Conservation (phyloP, 2,329 filamentous ascomycete species). For the Fusarium scirpi region DNA sequence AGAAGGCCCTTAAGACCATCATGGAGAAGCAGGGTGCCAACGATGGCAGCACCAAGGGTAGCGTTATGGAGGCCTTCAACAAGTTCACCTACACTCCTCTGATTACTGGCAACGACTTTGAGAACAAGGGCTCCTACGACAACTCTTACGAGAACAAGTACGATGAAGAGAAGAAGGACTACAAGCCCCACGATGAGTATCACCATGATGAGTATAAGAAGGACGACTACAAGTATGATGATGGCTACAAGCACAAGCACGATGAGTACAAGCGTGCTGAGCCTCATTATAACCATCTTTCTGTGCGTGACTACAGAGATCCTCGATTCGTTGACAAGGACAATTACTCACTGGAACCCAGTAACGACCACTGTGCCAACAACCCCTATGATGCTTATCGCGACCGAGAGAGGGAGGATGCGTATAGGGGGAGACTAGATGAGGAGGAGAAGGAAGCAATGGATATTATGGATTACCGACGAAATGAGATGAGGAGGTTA, state of each 20-base stretch:
- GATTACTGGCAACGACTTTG: constrained; percentile 49
- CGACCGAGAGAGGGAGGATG: neutral
- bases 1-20: constrained; percentile 40
- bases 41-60: constrained; percentile 46
- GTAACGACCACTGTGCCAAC: neutral
- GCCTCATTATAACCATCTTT: neutral
- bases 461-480: neutral
- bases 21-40: constrained; percentile 49
- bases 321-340: neutral
- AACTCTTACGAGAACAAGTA: neutral
- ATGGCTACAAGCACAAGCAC: constrained; percentile 2
- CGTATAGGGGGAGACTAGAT: neutral
- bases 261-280: neutral
- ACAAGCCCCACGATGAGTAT: constrained; percentile 21
- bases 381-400: neutral
- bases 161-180: neutral
- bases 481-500: neutral
- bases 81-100: constrained; percentile 46
- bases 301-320: constrained; percentile 4
- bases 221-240: neutral
- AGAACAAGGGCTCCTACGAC: constrained; percentile 29
- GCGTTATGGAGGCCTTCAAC: constrained; percentile 45
- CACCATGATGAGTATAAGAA: neutral
- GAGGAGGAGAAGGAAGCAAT: neutral
- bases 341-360: constrained; percentile 7